A percentile compares a stretch with the other conserved stretches of the same genome.
These are phyloP conservation scores for Volvox africanus DNA, from an alignment of 139 green algal species.

Conservation along the genomic window DNA sequence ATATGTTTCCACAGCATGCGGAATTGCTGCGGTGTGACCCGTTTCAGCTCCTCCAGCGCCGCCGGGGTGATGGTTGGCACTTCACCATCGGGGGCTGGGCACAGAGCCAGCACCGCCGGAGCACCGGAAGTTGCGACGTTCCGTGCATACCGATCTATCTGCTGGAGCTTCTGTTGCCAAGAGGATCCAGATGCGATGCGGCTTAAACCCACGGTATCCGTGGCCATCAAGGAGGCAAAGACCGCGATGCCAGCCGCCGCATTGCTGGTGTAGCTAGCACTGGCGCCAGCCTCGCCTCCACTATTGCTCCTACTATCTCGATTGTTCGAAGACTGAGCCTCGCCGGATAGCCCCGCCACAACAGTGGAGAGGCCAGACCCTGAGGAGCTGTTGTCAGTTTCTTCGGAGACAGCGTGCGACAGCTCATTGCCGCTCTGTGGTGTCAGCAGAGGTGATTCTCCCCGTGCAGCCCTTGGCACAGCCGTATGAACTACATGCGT, in stretches of 20 bases:
- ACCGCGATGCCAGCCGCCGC: background rate
- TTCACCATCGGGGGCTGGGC: background rate
- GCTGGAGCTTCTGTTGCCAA: background rate
- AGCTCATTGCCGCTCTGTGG: background rate
- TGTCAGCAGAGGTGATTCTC: too few relatives aligned
- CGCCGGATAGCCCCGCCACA: background rate
- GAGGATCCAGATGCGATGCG: background rate
- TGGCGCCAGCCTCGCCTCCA: background rate
- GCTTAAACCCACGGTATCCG: background rate
- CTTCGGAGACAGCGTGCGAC: background rate
- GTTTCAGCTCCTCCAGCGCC: slow-evolving; percentile 7
- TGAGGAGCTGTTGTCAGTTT: background rate
- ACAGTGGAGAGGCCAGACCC: background rate
- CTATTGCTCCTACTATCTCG: background rate
- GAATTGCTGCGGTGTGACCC: background rate
- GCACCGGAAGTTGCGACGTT: background rate
- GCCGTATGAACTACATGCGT: background rate
- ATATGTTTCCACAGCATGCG: slow-evolving; percentile 23
- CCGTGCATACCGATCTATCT: background rate
- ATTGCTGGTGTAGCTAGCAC: background rate
- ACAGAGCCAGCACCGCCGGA: slow-evolving; percentile 15
- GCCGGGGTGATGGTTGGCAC: background rate
- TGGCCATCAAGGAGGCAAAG: background rate
- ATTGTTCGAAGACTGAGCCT: background rate
- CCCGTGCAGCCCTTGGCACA: background rate